Evolutionary conservation across 2,329 filamentous ascomycete species (phyloP).

Genomic region (Talaromyces sp.): DNA sequence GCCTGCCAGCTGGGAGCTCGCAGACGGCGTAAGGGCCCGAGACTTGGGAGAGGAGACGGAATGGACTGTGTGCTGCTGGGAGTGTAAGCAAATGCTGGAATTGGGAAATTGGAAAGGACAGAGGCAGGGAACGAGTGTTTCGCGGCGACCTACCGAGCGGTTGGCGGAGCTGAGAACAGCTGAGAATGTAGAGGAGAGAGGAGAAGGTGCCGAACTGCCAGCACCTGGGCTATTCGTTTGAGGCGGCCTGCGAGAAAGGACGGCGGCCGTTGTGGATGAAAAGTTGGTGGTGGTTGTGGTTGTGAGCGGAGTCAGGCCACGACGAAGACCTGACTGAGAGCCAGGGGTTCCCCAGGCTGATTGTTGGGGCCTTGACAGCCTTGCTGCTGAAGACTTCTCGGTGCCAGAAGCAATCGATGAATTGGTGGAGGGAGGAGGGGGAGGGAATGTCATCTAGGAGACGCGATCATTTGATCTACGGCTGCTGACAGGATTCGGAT

Average conservation of each 20-base stretch:
- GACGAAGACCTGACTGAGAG: slow-evolving; percentile 50
- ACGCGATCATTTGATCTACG: slow-evolving; percentile 46
- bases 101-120: neutral
- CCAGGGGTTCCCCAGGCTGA: slow-evolving; percentile 52
- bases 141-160: slow-evolving; percentile 37
- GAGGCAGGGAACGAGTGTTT: neutral
- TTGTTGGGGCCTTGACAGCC: slow-evolving; percentile 43
- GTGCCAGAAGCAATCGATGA: slow-evolving; percentile 47
- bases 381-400: slow-evolving; percentile 41
- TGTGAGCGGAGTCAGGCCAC: slow-evolving; percentile 54
- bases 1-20: slow-evolving; percentile 51
- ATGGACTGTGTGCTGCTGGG: slow-evolving; percentile 44
- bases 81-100: slow-evolving; percentile 51
- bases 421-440: slow-evolving; percentile 46
- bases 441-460: slow-evolving; percentile 53
- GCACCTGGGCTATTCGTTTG: slow-evolving; percentile 45
- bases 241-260: slow-evolving; percentile 38
- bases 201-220: slow-evolving; percentile 45
- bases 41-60: slow-evolving; percentile 52
- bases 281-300: slow-evolving; percentile 49
- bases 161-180: slow-evolving; percentile 45
- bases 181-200: slow-evolving; percentile 48
- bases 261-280: slow-evolving; percentile 34
- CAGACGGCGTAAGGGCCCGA: slow-evolving; percentile 50
- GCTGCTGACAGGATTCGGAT: slow-evolving; percentile 20